Evolutionary conservation across 805 yeast species (phyloP), one percentile per base, ranked within the genome.

Genomic region (Diddensiella transvaalensis): DNA sequence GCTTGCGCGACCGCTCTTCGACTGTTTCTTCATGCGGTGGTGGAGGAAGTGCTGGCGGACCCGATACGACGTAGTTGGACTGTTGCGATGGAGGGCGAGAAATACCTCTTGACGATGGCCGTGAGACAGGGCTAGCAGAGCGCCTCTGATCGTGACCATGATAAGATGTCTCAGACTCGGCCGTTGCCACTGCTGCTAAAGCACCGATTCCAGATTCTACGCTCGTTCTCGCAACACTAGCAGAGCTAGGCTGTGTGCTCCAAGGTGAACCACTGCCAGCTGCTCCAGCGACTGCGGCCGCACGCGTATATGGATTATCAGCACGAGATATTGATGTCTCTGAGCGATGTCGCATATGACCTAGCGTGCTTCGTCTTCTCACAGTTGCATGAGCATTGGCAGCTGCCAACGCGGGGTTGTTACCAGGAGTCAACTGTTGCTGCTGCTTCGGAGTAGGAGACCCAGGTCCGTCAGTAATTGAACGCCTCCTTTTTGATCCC

Each of bases 261-360:
- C 10, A 6, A n/a, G 21, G 10, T 15, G 42, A 37, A 15, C 41
- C 37, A 11, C 46, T 15, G n/a, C n/a, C n/a, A n/a, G n/a, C n/a
- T n/a, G n/a, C n/a, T n/a, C 54, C 53, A 44, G 22, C 40, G 11
- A 8, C 53, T 23, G 22, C 30, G 13, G 30, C 47, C 40, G 40
- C n/a, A 40, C 40, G 33, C n/a, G 8, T 22, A n/a, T 40, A n/a
- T 8, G 37, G 24, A 15, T 41, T 21, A 11, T 35, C 50, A 11
- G 44, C 48, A 15, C 54, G 47, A 13, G 50, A 36, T 2, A 52
- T 48, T 4, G 54, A 47, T 4, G 59, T 55, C 47, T 56, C 60
- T 3, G 59, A 53, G 8, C 60, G 44, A 38, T 56, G 60, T 22
- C 60, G 24, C 19, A 52, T 13, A 23, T 56, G 60, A 17, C 55